phyloP scores from a whole-genome alignment of 495 filamentous ascomycete genomes.

The Aspergillus homomorphus region DNA sequence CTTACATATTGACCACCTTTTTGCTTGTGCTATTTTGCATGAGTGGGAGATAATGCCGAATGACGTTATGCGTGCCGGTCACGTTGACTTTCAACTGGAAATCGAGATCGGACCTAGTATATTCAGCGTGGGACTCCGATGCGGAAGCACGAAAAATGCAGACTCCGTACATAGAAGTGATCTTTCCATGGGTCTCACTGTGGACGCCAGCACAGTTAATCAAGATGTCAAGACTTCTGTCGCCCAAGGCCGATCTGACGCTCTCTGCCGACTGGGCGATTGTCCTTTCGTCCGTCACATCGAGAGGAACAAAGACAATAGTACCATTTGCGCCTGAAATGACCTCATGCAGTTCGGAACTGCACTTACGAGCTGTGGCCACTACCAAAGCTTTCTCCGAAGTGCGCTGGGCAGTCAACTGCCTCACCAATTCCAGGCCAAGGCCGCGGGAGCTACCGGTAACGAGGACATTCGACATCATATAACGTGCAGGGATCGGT shows the following conservation, averaged over 20 bases:
- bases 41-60: slow-evolving; percentile 34
- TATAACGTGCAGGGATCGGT: no score
- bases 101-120: no score
- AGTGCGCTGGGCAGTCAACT: slow-evolving; percentile 14
- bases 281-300: slow-evolving; percentile 35
- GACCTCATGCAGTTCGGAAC: slow-evolving; percentile 21
- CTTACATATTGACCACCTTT: slow-evolving; percentile 44
- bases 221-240: slow-evolving; percentile 41
- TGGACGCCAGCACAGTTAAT: slow-evolving; percentile 44
- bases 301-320: slow-evolving; percentile 40
- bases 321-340: slow-evolving; percentile 17
- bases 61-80: slow-evolving; percentile 35
- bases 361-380: slow-evolving; percentile 28
- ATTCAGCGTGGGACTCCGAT: no score
- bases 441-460: slow-evolving; percentile 8
- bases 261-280: slow-evolving; percentile 36
- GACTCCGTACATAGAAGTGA: slow-evolving; percentile 24
- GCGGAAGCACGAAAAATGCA: slow-evolving; percentile 30
- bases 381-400: slow-evolving; percentile 31
- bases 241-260: slow-evolving; percentile 28
- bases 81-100: slow-evolving; percentile 43
- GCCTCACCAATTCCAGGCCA: slow-evolving; percentile 13
- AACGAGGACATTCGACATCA: slow-evolving; percentile 2
- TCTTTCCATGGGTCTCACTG: slow-evolving; percentile 17
- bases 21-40: slow-evolving; percentile 35